A percentile compares a stretch with the other conserved stretches of the same genome.
phyloP scores from a whole-genome alignment of 1,284 basidiomycete species.

The Cutaneotrichosporon cutaneum region DNA sequence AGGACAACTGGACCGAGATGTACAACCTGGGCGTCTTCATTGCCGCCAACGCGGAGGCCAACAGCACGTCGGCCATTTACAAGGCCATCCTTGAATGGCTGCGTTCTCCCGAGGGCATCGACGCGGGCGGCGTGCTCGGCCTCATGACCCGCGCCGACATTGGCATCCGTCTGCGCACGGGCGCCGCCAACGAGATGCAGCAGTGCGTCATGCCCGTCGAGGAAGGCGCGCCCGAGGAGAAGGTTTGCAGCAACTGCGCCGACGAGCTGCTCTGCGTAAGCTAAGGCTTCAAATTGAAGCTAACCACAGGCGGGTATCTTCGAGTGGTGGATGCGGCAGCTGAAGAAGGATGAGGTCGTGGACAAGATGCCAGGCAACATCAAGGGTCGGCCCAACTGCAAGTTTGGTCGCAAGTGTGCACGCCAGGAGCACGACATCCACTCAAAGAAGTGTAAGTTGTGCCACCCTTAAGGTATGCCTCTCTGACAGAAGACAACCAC shows the following conservation, averaged over 20 bases:
- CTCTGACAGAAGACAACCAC: slow-evolving; percentile 27
- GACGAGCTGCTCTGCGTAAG: slow-evolving; percentile 30
- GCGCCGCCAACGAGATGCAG: slow-evolving; percentile 30
- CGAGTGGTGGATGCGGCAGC: slow-evolving; percentile 33
- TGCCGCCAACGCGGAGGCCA: background rate
- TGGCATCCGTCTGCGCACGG: slow-evolving; percentile 23
- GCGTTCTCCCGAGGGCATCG: slow-evolving; percentile 19
- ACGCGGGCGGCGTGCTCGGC: slow-evolving; percentile 26
- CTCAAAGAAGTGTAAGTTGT: slow-evolving; percentile 27
- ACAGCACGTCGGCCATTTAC: slow-evolving; percentile 15
- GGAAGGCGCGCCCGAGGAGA: slow-evolving; percentile 11
- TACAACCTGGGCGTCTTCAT: slow-evolving; percentile 22
- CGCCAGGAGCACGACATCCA: slow-evolving; percentile 24
- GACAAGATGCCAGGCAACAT: slow-evolving; percentile 14
- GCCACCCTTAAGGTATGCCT: background rate
- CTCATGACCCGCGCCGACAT: slow-evolving; percentile 30
- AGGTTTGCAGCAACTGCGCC: slow-evolving; percentile 26
- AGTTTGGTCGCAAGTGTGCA: slow-evolving; percentile 25
- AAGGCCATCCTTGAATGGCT: slow-evolving; percentile 24
- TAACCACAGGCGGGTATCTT: slow-evolving; percentile 26
- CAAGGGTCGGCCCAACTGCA: slow-evolving; percentile 26
- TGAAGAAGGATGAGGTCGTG: slow-evolving; percentile 25
- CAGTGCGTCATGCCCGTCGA: slow-evolving; percentile 19
- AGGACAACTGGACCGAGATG: slow-evolving; percentile 34
- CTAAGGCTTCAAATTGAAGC: background rate